These are phyloP conservation scores for Rhodomyrtus tomentosa DNA, from an alignment of 345 rosid species.

Conservation along the genomic window DNA sequence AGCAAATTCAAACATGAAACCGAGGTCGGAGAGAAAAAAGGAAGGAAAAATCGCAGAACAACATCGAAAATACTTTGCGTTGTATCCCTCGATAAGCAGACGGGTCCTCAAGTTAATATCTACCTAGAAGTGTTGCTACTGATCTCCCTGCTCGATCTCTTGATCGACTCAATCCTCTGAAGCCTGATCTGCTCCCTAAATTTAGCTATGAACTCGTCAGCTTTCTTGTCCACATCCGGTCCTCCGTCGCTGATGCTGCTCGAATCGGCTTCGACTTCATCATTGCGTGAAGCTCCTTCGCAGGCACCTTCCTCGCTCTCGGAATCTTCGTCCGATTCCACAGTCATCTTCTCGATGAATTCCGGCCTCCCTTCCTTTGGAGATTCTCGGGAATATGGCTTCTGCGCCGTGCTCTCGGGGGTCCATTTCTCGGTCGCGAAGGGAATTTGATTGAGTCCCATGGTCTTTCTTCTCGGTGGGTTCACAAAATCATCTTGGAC, in stretches of 20 bases:
- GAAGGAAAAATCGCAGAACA: not conserved
- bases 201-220: slow-evolving; percentile 95
- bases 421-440: slow-evolving; percentile 8
- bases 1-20: not conserved
- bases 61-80: not conserved
- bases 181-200: slow-evolving; percentile 98
- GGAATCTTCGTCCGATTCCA: slow-evolving; percentile 11
- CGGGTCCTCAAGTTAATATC: not conserved
- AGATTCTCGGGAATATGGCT: not conserved
- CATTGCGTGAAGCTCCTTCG: not conserved
- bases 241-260: slow-evolving; percentile 27
- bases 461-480: not conserved
- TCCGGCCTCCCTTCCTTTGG: slow-evolving; percentile 7
- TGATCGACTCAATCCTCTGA: slow-evolving; percentile 84
- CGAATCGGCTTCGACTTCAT: slow-evolving; percentile 13
- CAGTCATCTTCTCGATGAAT: slow-evolving; percentile 12
- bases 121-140: slow-evolving; percentile 10
- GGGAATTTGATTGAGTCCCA: slow-evolving; percentile 12
- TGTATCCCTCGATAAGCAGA: not conserved
- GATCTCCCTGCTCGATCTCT: slow-evolving; percentile 42
- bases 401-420: not conserved
- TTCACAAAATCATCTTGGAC: not conserved
- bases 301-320: slow-evolving; percentile 8
- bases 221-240: slow-evolving; percentile 91
- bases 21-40: not conserved